phyloP scores from a whole-genome alignment of 768 basidiomycete genomes.

The Tremella yokohamensis region DNA sequence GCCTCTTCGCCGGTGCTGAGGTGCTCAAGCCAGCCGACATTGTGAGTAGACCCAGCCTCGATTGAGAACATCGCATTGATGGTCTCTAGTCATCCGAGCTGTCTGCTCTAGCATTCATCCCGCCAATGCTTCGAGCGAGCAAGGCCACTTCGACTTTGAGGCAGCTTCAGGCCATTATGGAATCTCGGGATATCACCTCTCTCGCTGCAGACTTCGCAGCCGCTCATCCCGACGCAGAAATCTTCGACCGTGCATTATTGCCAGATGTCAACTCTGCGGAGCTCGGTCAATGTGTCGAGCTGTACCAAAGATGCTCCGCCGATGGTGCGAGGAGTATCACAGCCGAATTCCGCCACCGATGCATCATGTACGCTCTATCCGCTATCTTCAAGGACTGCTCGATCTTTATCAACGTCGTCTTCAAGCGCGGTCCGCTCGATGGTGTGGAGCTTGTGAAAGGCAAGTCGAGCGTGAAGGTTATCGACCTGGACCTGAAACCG shows the following conservation, averaged over 20 bases:
- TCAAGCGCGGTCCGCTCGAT: neutral
- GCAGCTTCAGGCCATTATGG: conserved; percentile 70
- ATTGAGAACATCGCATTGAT: too few relatives aligned
- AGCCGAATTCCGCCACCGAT: conserved; percentile 57
- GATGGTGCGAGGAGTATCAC: conserved; percentile 23
- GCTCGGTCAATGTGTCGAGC: conserved; percentile 56
- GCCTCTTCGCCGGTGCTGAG: conserved; percentile 69
- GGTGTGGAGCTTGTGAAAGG: conserved; percentile 21
- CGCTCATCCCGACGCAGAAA: conserved; percentile 12
- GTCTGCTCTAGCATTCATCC: too few relatives aligned
- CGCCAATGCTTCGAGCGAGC: too few relatives aligned
- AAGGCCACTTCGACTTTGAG: conserved; percentile 52
- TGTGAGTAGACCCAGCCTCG: conserved; percentile 53
- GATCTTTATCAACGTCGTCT: conserved; percentile 54
- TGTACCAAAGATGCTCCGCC: conserved; percentile 49
- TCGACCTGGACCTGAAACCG: conserved; percentile 83
- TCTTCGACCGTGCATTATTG: conserved; percentile 21
- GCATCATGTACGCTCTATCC: conserved; percentile 76
- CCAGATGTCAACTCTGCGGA: conserved; percentile 20
- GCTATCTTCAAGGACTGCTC: conserved; percentile 98
- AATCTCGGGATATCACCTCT: conserved; percentile 80
- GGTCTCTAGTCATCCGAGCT: too few relatives aligned
- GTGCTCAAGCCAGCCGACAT: conserved; percentile 58
- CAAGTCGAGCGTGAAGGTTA: conserved; percentile 59
- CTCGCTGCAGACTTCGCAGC: conserved; percentile 52